Evolutionary conservation across 257 asterid species (phyloP).

Genomic region (Solanum raphanifolium): DNA sequence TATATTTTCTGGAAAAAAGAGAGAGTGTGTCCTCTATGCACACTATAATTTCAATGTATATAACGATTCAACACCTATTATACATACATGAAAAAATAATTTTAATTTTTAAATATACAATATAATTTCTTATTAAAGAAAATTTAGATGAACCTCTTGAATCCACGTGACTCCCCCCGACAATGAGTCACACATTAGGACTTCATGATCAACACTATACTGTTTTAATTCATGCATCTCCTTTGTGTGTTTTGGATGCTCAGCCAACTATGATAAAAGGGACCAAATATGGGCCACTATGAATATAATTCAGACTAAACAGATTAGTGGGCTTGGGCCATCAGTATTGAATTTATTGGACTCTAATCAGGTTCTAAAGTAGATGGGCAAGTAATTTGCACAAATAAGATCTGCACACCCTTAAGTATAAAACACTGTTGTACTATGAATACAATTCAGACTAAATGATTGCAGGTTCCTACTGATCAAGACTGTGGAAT

Average conservation of each 20-base stretch:
- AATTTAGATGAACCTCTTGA: not conserved
- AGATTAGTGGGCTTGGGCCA: not conserved
- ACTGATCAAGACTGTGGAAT: too few relatives aligned
- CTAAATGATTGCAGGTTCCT: too few relatives aligned
- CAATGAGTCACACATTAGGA: not conserved
- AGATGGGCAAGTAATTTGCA: too few relatives aligned
- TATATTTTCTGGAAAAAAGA: too few relatives aligned
- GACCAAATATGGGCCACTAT: not conserved
- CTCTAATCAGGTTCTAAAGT: too few relatives aligned
- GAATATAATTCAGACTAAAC: not conserved
- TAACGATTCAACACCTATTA: too few relatives aligned
- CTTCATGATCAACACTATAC: not conserved
- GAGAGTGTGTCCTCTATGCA: too few relatives aligned
- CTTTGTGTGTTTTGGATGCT: not conserved
- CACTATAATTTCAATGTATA: not conserved
- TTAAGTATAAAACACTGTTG: not conserved
- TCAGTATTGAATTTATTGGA: not conserved
- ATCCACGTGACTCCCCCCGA: not conserved
- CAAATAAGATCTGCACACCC: not conserved
- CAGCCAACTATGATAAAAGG: not conserved
- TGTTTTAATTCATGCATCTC: not conserved
- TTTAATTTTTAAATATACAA: too few relatives aligned
- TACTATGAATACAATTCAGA: too few relatives aligned
- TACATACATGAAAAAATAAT: too few relatives aligned
- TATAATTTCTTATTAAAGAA: too few relatives aligned